These are phyloP conservation scores for Dendrocalamus latiflorus DNA, from an alignment of 202 grass and related monocot species.

Conservation along the genomic window DNA sequence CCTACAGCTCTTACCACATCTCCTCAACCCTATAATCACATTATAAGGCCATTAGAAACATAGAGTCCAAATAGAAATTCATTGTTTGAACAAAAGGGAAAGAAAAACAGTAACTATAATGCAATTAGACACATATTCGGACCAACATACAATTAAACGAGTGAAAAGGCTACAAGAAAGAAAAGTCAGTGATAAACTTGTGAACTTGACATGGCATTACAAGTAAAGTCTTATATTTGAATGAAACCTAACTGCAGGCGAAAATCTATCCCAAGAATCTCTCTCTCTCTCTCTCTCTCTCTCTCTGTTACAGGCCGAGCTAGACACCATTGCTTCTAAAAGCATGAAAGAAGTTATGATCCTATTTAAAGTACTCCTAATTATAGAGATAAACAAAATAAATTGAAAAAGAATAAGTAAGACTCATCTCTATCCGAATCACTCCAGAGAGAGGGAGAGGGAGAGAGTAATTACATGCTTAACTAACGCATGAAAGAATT, in stretches of 20 bases:
- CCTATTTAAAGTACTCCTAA: background rate
- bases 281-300: too few species aligned
- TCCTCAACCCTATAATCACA: conserved; percentile 54
- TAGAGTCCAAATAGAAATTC: background rate
- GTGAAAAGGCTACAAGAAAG: background rate
- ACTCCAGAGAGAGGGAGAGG: background rate
- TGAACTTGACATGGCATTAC: conserved; percentile 8
- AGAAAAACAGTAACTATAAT: background rate
- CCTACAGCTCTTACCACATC: conserved; percentile 87
- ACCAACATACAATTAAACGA: background rate
- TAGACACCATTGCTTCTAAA: background rate
- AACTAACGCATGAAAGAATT: background rate
- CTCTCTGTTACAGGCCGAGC: background rate
- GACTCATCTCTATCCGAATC: background rate
- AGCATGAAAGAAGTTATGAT: background rate
- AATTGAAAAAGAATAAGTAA: background rate
- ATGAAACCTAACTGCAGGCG: conserved; percentile 14
- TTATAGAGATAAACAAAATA: background rate
- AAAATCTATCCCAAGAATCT: background rate
- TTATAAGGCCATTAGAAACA: background rate
- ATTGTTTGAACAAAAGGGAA: background rate
- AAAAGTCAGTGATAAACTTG: background rate
- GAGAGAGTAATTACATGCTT: background rate
- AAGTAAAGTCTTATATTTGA: background rate
- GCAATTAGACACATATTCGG: background rate